These are phyloP conservation scores for Gyromitra esculenta DNA, from an alignment of 2,329 filamentous ascomycete species.

Conservation along the genomic window DNA sequence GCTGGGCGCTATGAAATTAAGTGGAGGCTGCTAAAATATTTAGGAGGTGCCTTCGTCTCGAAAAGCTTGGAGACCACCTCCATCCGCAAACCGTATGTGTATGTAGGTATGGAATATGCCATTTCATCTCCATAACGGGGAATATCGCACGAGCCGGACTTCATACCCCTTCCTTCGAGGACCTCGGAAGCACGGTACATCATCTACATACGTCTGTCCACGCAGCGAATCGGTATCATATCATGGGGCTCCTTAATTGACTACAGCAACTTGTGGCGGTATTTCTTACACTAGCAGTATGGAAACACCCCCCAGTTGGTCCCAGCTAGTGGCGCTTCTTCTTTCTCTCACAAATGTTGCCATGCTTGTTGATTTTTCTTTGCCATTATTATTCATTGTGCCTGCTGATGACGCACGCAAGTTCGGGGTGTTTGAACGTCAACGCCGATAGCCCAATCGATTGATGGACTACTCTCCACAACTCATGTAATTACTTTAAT, in stretches of 20 bases:
- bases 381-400: constrained; percentile 18
- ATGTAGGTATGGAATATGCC: constrained; percentile 19
- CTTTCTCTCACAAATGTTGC: constrained; percentile 12
- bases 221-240: constrained; percentile 39
- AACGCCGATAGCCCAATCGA: constrained; percentile 23
- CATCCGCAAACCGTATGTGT: constrained; percentile 13
- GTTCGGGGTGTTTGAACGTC: constrained; percentile 22
- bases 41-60: constrained; percentile 29
- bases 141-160: constrained; percentile 30
- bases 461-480: constrained; percentile 26
- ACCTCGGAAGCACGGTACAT: constrained; percentile 30
- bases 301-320: constrained; percentile 15
- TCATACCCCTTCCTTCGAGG: constrained; percentile 30
- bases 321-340: constrained; percentile 27
- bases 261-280: constrained; percentile 34
- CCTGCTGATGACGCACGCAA: constrained; percentile 27
- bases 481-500: constrained; percentile 33
- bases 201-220: constrained; percentile 20
- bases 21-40: constrained; percentile 50
- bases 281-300: constrained; percentile 43
- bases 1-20: constrained; percentile 42
- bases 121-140: constrained; percentile 25
- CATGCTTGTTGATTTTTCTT: constrained; percentile 10
- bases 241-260: constrained; percentile 38
- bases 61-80: constrained; percentile 41